Evolutionary conservation across 2,329 filamentous ascomycete genomes (phyloP), one percentile per base, ranked within the genome.

Genomic region (Calonectria fujianensis): DNA sequence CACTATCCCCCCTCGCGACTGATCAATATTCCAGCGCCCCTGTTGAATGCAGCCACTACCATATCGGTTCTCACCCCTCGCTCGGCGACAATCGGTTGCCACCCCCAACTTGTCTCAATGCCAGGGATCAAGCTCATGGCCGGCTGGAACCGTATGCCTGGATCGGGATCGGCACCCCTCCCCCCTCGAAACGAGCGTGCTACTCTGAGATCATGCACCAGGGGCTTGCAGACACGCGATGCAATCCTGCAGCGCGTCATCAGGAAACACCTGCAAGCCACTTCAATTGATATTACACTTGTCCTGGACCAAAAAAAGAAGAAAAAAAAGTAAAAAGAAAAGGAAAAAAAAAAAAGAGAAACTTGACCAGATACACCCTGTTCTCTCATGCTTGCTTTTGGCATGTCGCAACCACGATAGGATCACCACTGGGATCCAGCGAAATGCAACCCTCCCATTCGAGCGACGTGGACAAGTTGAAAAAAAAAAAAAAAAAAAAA

Each of bases 221-320:
- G 48, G 24, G 24, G 59, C 37, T 67, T 68, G 70, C 51, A 51
- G 63, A 68, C 29, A 77, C 24, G 63, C 50, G 66, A 77, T 76
- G 54, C 51, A 69, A 63, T 63, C 32, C 50, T 72, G 54, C 66
- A 48, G 69, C 65, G 51, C 52, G 50, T 70, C 64, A 65, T 69
- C 68, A 67, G 52, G 52, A 74, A 48, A 67, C 63, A 35, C 48
- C 71, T 74, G 66, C 63, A 76, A 74, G 70, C 61, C 72, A 71
- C 69, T 59, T 41, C 24, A 50, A 24, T 48, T 70, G 35, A 52
- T 35, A 24, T 63, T 70, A 24, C n/a, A 54, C 67, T 57, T 70
- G 52, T 51, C 51, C 50, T 29, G 37, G 45, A 48, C 45, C 45
- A 45, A 18, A 45, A 45, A 18, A 6, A 2, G n/a, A 41, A 63